Conservation (phyloP, 2,329 filamentous ascomycete species). For the Venturia pyrina region DNA sequence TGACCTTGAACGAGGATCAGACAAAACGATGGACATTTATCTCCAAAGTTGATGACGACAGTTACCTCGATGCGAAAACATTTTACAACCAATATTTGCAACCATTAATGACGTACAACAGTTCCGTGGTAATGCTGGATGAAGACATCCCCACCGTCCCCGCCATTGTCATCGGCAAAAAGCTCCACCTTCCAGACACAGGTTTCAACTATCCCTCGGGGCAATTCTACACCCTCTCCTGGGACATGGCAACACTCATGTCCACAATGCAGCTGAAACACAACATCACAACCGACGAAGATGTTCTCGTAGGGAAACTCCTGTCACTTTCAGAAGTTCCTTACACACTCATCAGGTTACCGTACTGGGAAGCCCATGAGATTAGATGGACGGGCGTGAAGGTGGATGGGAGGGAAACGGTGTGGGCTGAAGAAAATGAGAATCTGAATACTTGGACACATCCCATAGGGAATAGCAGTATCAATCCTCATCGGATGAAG, state of each 20-base stretch:
- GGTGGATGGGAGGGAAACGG: constrained; percentile 2
- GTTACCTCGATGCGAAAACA: constrained; percentile 24
- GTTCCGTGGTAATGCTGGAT: not conserved
- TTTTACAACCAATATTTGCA: constrained; percentile 24
- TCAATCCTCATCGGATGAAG: constrained; percentile 10
- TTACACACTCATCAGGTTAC: not conserved
- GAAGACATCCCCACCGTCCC: not conserved
- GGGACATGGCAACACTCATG: constrained; percentile 25
- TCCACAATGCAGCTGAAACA: constrained; percentile 18
- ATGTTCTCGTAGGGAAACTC: constrained; percentile 4
- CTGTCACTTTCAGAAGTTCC: not conserved
- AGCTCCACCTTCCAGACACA: constrained; percentile 15
- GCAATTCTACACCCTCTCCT: constrained; percentile 26
- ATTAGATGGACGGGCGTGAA: constrained; percentile 2
- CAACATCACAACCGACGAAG: constrained; percentile 8
- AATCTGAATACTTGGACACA: constrained; percentile 4
- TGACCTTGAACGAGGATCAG: constrained; percentile 16
- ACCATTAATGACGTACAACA: constrained; percentile 13
- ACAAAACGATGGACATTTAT: constrained; percentile 18
- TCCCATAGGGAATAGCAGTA: not conserved
- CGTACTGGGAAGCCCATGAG: not conserved
- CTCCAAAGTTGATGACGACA: constrained; percentile 26
- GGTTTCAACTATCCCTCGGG: constrained; percentile 19
- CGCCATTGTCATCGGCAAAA: constrained; percentile 8
- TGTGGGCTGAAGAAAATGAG: not conserved